Percentiles rank a stretch among this genome's conserved stretches.
Evolutionary conservation across 2,329 filamentous ascomycete species (phyloP).

Genomic region (Plenodomus biglobosus): DNA sequence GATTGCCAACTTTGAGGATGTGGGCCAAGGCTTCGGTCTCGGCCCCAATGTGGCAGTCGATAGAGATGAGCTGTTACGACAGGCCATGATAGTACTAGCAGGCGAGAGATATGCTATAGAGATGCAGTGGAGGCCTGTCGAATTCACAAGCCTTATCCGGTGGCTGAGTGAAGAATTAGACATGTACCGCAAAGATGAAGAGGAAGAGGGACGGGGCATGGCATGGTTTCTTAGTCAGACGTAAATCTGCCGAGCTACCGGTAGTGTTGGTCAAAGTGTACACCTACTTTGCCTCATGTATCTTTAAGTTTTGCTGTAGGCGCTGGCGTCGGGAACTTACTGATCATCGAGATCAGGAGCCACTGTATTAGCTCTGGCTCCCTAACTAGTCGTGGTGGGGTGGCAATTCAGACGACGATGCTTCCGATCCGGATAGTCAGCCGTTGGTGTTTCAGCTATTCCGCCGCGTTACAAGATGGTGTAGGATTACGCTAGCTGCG

Average conservation of each 20-base stretch:
- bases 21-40: conserved; percentile 28
- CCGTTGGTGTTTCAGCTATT: conserved; percentile 20
- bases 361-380: no score
- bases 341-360: neutral
- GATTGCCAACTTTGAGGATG: conserved; percentile 34
- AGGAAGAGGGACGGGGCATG: conserved; percentile 31
- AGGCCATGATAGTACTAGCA: conserved; percentile 38
- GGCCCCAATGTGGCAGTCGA: conserved; percentile 20
- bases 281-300: conserved; percentile 7
- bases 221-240: conserved; percentile 31
- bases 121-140: conserved; percentile 36
- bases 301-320: neutral
- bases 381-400: neutral
- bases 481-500: conserved; percentile 17
- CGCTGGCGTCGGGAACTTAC: neutral
- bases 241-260: neutral
- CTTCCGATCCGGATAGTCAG: conserved; percentile 17
- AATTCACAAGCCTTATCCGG: conserved; percentile 31
- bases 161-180: conserved; percentile 36
- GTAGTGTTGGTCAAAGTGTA: conserved; percentile 7
- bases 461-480: conserved; percentile 14
- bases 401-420: conserved; percentile 7
- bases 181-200: conserved; percentile 28
- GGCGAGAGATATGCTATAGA: conserved; percentile 36
- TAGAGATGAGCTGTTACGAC: conserved; percentile 36